These are phyloP conservation scores for Candida alai DNA, from an alignment of 805 yeast species.

Conservation along the genomic window DNA sequence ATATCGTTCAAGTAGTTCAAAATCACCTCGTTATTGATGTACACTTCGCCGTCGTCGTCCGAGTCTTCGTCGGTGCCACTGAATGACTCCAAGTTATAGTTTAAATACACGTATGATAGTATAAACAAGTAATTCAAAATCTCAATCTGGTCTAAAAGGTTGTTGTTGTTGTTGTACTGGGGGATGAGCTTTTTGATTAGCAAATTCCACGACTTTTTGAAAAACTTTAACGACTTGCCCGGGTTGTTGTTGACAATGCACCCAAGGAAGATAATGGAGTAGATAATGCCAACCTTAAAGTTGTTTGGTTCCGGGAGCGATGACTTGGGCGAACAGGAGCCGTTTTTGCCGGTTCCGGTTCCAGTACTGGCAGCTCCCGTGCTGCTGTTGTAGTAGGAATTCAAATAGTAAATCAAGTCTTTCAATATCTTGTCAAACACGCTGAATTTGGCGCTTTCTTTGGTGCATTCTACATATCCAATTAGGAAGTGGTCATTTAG, in stretches of 20 bases:
- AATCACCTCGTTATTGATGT: constrained; percentile 44
- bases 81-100: constrained; percentile 28
- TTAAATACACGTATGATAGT: constrained; percentile 40
- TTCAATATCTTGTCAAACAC: constrained; percentile 18
- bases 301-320: constrained; percentile 14
- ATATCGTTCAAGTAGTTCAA: constrained; percentile 49
- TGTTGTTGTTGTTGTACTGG: constrained; percentile 26
- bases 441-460: constrained; percentile 11
- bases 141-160: constrained; percentile 27
- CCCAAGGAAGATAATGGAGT: constrained; percentile 45
- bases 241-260: constrained; percentile 22
- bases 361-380: constrained; percentile 1
- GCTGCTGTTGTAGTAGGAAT: constrained; percentile 13
- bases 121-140: constrained; percentile 46
- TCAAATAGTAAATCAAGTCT: constrained; percentile 21
- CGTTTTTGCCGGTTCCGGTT: background rate
- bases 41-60: constrained; percentile 7
- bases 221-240: constrained; percentile 31
- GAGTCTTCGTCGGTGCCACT: constrained; percentile 5
- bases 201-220: constrained; percentile 46
- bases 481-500: constrained; percentile 28
- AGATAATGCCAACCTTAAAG: constrained; percentile 38
- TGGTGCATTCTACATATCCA: constrained; percentile 24
- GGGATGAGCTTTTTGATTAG: constrained; percentile 33
- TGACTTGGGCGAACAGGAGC: background rate